These are phyloP conservation scores for Polymyxa betae DNA, from an alignment of 208 protist genomes.

Conservation along the genomic window DNA sequence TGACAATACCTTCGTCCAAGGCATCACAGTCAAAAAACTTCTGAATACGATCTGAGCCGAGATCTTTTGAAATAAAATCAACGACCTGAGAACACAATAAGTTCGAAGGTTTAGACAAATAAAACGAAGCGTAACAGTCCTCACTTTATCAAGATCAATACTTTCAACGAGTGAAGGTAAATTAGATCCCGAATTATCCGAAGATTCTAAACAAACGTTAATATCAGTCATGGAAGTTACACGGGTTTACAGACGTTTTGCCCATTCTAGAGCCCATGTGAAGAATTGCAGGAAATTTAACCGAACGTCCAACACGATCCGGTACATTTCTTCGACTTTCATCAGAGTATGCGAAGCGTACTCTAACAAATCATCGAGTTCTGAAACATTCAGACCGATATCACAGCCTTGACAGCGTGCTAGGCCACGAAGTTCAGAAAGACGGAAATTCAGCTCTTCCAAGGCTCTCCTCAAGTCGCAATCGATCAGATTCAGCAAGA, in stretches of 20 bases:
- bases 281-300: background rate
- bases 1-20: background rate
- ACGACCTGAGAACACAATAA: too few relatives aligned
- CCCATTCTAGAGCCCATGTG: background rate
- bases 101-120: too few relatives aligned
- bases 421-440: background rate
- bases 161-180: too few relatives aligned
- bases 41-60: background rate
- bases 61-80: background rate
- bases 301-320: background rate
- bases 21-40: background rate
- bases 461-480: background rate
- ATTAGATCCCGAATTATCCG: too few relatives aligned
- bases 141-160: too few relatives aligned
- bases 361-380: background rate
- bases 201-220: too few relatives aligned
- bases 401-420: background rate
- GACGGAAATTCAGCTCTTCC: background rate
- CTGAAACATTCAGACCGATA: conserved; percentile 21
- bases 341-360: background rate
- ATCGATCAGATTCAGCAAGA: background rate
- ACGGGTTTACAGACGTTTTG: too few relatives aligned
- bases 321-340: background rate
- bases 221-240: too few relatives aligned
- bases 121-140: too few relatives aligned